Evolutionary conservation across 2,329 filamentous ascomycete species (phyloP).

Genomic region (Dothistroma septosporum): DNA sequence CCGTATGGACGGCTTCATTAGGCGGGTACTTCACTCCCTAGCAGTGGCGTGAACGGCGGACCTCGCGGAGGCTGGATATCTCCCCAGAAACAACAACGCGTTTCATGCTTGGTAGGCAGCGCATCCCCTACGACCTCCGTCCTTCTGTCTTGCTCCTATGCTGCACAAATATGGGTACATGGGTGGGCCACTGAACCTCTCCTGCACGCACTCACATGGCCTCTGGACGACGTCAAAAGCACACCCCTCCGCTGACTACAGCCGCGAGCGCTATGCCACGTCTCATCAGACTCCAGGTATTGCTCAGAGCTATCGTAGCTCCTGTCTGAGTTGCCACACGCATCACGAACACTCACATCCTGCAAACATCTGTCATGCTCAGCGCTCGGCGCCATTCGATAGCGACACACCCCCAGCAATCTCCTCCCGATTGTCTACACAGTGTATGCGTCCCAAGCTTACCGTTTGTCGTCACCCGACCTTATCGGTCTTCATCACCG

Average conservation of each 20-base stretch:
- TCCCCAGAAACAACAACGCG: neutral
- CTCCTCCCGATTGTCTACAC: neutral
- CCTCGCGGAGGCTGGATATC: neutral
- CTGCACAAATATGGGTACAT: neutral
- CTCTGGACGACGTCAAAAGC: neutral
- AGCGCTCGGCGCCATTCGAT: neutral
- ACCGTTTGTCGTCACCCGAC: neutral
- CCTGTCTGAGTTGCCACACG: neutral
- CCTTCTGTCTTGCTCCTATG: neutral
- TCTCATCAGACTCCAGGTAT: neutral
- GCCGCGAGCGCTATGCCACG: neutral
- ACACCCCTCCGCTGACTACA: neutral
- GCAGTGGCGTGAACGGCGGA: neutral
- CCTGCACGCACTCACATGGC: neutral
- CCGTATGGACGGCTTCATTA: conserved; percentile 3
- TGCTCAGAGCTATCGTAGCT: neutral
- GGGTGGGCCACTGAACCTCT: neutral
- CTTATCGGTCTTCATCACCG: neutral
- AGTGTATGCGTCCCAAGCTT: neutral
- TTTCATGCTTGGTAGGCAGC: neutral
- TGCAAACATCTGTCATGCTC: neutral
- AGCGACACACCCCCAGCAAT: neutral
- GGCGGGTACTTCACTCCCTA: conserved; percentile 2
- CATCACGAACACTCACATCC: conserved; percentile 1
- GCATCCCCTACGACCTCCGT: neutral